Conservation (phyloP, 345 rosid species). For the Mallotus nudiflorus region DNA sequence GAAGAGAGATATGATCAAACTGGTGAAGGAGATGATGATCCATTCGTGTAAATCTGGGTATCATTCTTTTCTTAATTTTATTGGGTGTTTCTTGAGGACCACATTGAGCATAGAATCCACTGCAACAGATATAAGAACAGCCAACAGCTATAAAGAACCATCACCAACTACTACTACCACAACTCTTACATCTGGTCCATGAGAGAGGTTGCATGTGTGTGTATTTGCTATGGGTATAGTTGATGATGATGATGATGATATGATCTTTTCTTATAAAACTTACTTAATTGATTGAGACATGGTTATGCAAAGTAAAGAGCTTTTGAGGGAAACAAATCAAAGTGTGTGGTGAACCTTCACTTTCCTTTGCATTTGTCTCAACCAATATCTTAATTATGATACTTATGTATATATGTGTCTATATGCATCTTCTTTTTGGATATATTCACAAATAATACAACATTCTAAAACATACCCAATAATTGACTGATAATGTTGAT, state of each 20-base stretch:
- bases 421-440: constrained; percentile 18
- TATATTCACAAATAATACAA: constrained; percentile 13
- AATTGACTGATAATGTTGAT: background rate
- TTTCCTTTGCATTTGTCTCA: constrained; percentile 2
- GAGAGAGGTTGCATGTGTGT: constrained; percentile 25
- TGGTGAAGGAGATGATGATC: background rate
- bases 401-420: no score
- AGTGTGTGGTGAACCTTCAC: constrained; percentile 15
- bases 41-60: constrained; percentile 14
- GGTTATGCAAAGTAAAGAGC: constrained; percentile 13
- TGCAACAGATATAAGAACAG: constrained; percentile 43
- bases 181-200: constrained; percentile 34
- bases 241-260: no score
- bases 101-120: constrained; percentile 32
- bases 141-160: constrained; percentile 52
- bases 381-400: background rate
- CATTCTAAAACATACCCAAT: constrained; percentile 1
- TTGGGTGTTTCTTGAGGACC: constrained; percentile 37
- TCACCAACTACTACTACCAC: constrained; percentile 34
- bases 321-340: constrained; percentile 3
- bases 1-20: background rate
- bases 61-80: background rate
- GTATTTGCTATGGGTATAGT: no score
- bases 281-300: constrained; percentile 24
- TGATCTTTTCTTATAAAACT: background rate